phyloP scores from a whole-genome alignment of 768 basidiomycete species.

The Mycena amicta region DNA sequence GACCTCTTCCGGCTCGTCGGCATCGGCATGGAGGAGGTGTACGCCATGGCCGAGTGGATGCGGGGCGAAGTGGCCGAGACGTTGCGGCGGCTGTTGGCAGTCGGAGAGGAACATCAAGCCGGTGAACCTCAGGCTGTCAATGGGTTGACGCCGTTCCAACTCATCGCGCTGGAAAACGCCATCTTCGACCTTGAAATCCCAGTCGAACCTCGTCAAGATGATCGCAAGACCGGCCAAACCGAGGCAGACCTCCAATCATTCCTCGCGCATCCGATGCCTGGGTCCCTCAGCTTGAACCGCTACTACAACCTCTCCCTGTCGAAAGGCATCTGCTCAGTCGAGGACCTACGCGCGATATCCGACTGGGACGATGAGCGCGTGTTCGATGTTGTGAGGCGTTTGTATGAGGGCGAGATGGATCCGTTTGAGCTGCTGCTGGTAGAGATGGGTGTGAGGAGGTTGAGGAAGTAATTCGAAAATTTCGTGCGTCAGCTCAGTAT shows the following conservation, averaged over 20 bases:
- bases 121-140: not conserved
- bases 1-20: not conserved
- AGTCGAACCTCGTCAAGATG: too few species aligned
- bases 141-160: not conserved
- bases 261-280: not conserved
- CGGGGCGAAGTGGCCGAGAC: not conserved
- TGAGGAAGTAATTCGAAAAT: too few species aligned
- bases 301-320: not conserved
- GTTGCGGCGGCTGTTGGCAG: not conserved
- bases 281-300: not conserved
- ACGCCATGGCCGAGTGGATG: not conserved
- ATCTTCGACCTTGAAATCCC: not conserved
- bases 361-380: not conserved
- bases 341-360: not conserved
- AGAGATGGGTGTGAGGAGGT: not conserved
- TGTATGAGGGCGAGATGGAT: not conserved
- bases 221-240: not conserved
- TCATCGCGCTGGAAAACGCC: not conserved
- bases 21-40: not conserved
- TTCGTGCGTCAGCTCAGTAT: too few species aligned
- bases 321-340: not conserved
- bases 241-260: not conserved
- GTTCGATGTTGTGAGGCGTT: not conserved
- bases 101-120: not conserved
- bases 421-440: not conserved